Base-by-base conservation (phyloP, 2,329 filamentous ascomycete species). In the Corynespora cassiicola region DNA sequence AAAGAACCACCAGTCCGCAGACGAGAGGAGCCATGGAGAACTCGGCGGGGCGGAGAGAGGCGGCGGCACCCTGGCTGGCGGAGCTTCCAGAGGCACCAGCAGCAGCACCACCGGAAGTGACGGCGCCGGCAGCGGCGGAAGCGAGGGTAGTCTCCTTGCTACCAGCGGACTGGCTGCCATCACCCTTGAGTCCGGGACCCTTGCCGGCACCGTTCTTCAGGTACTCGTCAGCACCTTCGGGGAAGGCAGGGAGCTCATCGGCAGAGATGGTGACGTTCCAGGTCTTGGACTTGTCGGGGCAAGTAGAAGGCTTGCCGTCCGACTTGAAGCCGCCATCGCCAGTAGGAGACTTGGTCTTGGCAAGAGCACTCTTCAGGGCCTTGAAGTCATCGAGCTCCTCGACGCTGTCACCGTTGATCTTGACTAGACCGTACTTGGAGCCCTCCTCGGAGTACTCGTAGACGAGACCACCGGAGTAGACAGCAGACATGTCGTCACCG, bases 401-500 rank as follows among this genome's bases (percentile, higher is more conserved):
- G 42, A 87, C 78, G 18, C 69, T 70, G 63, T 69, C 58, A 48
- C 77, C 79, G 30, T 69, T 62, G 61, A 94, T 75, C 41, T 81
- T 72, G 63, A 91, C 90, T 42, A 95, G 85, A 50, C 91, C 91
- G 70, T 84, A 97, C 29, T 85, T 78, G 73, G 85, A 59, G 7
- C 54, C 89, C 45, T 78, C 77, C 61, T 87, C 74, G 7, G 87
- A 85, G 77, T 96, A 99, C 73, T 97, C 91, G 75, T 96, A 99
- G 69, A 96, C 88, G 24, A 99, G 81, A 68, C 94, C 94, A 60
- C 94, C 94, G 25, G 91, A 96, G 81, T 96, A 97, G 59, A 96
- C 90, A 12, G 70, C 56, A 6, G 86, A 90, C 92, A 97, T 97
- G 44, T 96, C 68, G 14, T 70, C 72, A 71, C 76, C 81, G 85